Base-by-base conservation (phyloP, 306 rosid species). In the Betula pendula region DNA sequence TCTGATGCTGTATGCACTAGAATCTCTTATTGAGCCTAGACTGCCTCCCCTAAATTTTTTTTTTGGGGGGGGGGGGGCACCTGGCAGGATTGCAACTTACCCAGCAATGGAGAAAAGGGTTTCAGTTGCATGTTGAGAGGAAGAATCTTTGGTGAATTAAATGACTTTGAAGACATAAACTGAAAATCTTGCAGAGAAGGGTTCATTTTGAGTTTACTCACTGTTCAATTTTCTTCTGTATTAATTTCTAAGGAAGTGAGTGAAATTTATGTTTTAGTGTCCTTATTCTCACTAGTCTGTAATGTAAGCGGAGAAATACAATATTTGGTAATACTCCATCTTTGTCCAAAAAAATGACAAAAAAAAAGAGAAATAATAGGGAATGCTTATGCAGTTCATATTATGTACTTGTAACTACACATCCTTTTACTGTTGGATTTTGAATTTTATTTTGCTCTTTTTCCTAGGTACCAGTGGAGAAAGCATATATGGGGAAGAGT, bases 401-500 rank as follows among this genome's bases (percentile, higher is more conserved):
- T 3, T 27, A 5, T 27, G 40, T 14, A 59, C n/a, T 59, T 59
- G n/a, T 20, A 20, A 56, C 27, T 25, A 4, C 19, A 8, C 20
- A n/a, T 42, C 35, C 22, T 43, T 24, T 44, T 45, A 22, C 22
- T 22, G 5, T 33, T 69, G 38, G 8, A 62, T 47, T 52, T 50
- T 24, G 20, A 73, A 27, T 42, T 52, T 52, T 52, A 75, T 71
- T 73, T 68, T 75, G 60, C 49, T 10, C 12, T 47, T 49, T 77
- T 78, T 75, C 78, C 80, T 88, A 95, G 98, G 99, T 73, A 88
- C 97, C 60, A 90, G 89, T 77, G 99, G 99, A 71, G 99, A 95
- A 87, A 92, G 99, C 87, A 92, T 95, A 77, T 95, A 95, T 27
- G 96, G 94, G 14, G 86, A 75, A 1, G 84, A 89, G 77, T 92